A percentile compares a stretch with the other conserved stretches of the same genome.
These are phyloP conservation scores for Juglanconis juglandina DNA, from an alignment of 2,329 filamentous ascomycete species.

Conservation along the genomic window DNA sequence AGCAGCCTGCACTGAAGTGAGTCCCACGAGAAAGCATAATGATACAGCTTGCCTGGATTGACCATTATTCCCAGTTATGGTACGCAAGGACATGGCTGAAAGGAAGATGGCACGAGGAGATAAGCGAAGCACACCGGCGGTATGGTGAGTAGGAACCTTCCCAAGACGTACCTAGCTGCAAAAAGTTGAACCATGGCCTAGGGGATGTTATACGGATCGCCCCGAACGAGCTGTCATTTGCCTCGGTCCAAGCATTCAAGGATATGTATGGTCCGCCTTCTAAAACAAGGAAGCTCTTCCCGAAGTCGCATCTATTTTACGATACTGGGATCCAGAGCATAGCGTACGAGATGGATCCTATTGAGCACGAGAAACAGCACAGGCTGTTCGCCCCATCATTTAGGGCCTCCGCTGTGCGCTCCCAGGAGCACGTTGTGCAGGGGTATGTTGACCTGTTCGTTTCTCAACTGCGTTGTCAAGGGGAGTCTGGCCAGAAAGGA, in stretches of 20 bases:
- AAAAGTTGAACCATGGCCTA: neutral
- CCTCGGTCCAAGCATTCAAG: conserved; percentile 12
- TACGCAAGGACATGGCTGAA: conserved; percentile 13
- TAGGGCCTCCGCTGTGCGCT: conserved; percentile 19
- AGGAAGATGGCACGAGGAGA: conserved; percentile 11
- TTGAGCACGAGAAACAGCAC: conserved; percentile 21
- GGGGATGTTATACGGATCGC: conserved; percentile 20
- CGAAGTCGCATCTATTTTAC: conserved; percentile 19
- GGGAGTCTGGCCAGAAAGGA: conserved; percentile 1
- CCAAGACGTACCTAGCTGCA: no score
- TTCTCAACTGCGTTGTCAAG: conserved; percentile 13
- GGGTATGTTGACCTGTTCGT: conserved; percentile 21
- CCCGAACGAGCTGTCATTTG: conserved; percentile 22
- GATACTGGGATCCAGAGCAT: conserved; percentile 19
- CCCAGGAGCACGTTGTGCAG: conserved; percentile 24
- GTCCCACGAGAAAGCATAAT: neutral
- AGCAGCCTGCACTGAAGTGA: conserved; percentile 21
- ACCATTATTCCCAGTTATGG: conserved; percentile 13
- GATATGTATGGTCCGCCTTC: conserved; percentile 20
- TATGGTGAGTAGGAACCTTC: conserved; percentile 9
- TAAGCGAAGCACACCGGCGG: conserved; percentile 15
- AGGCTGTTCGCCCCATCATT: conserved; percentile 22
- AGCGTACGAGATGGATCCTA: conserved; percentile 20
- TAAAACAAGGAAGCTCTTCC: conserved; percentile 21
- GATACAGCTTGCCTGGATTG: neutral